Percentiles rank a stretch among this genome's conserved stretches.
phyloP scores from a whole-genome alignment of 441 rosid species.

The Erodium trifolium region DNA sequence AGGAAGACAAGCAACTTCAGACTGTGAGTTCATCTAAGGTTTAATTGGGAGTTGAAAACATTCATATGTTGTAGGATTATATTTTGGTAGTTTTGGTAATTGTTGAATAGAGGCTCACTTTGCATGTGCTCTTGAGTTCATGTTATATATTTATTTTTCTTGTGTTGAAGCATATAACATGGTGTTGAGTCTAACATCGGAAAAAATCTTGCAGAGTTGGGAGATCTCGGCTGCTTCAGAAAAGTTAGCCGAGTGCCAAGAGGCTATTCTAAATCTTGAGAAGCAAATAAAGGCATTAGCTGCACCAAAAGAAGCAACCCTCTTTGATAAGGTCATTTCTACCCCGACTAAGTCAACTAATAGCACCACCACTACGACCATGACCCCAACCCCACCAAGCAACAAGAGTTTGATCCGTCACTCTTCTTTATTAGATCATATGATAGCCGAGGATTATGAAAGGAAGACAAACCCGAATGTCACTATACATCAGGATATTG shows the following conservation, averaged over 20 bases:
- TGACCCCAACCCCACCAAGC: slow-evolving; percentile 9
- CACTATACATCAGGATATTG: slow-evolving; percentile 23
- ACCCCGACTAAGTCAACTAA: slow-evolving; percentile 15
- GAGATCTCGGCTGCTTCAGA: slow-evolving; percentile 88
- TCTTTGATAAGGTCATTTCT: slow-evolving; percentile 39
- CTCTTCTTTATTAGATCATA: slow-evolving; percentile 50
- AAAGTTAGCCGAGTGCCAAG: slow-evolving; percentile 91
- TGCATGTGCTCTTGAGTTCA: too few species aligned
- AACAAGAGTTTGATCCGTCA: slow-evolving; percentile 32
- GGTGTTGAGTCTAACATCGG: background rate
- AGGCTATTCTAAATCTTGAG: slow-evolving; percentile 70
- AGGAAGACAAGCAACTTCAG: slow-evolving; percentile 42
- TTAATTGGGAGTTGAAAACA: too few species aligned
- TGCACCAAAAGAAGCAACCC: slow-evolving; percentile 49
- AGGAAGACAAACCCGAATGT: slow-evolving; percentile 14
- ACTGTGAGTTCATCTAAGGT: slow-evolving; percentile 42
- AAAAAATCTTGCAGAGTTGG: slow-evolving; percentile 39
- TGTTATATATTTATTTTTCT: too few species aligned
- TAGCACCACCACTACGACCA: background rate
- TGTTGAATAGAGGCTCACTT: too few species aligned
- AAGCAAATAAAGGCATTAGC: slow-evolving; percentile 77
- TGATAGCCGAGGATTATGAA: slow-evolving; percentile 54
- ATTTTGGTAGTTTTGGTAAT: too few species aligned
- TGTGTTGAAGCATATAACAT: background rate
- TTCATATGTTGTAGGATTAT: too few species aligned